These are phyloP conservation scores for Huntiella bhutanensis DNA, from an alignment of 2,329 filamentous ascomycete species.

Conservation along the genomic window DNA sequence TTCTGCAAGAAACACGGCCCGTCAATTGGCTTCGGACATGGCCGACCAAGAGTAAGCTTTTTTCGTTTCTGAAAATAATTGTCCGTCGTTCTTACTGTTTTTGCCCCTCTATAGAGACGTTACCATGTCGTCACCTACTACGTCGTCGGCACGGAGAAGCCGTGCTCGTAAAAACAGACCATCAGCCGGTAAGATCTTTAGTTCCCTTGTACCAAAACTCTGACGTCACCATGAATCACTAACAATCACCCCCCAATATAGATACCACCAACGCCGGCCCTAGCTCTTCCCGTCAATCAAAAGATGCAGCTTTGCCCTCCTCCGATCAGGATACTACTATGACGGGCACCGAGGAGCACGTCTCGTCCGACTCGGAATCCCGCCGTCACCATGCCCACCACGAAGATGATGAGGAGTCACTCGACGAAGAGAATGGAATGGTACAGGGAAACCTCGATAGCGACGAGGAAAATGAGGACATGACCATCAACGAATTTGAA, in stretches of 20 bases:
- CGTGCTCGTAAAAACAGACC: constrained; percentile 14
- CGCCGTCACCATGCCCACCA: constrained; percentile 14
- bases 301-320: constrained; percentile 34
- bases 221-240: too few relatives aligned
- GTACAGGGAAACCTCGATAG: constrained; percentile 33
- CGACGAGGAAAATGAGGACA: constrained; percentile 45
- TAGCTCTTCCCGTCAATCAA: constrained; percentile 13
- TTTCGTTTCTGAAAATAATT: background rate
- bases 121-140: constrained; percentile 17
- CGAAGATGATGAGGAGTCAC: constrained; percentile 17
- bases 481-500: constrained; percentile 35
- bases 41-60: constrained; percentile 48
- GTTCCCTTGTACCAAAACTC: background rate
- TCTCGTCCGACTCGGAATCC: constrained; percentile 25
- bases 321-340: constrained; percentile 48
- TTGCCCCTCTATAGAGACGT: constrained; percentile 6
- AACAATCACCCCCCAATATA: background rate
- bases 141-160: constrained; percentile 1
- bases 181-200: constrained; percentile 3
- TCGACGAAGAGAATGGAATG: constrained; percentile 4
- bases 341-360: constrained; percentile 45
- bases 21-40: constrained; percentile 36
- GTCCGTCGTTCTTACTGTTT: constrained; percentile 12
- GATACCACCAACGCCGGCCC: background rate
- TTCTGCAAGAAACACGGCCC: too few relatives aligned